Conservation (phyloP, 345 rosid genomes). For the Pistacia vera region DNA sequence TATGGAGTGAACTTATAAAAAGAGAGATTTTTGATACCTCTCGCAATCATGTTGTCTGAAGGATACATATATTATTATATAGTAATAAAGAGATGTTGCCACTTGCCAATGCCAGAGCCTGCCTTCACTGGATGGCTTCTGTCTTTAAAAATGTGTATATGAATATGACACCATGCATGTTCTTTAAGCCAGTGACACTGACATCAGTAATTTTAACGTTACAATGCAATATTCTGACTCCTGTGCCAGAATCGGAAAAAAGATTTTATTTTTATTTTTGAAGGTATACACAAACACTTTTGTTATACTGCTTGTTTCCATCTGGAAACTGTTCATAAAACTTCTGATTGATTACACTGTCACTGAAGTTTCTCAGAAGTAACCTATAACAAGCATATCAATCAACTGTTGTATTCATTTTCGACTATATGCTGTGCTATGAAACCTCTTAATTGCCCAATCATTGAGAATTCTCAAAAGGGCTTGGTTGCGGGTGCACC, state of each 20-base stretch:
- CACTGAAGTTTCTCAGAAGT: background rate
- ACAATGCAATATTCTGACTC: background rate
- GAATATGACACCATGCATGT: no score
- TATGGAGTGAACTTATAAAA: no score
- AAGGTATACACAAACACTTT: background rate
- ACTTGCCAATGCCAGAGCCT: no score
- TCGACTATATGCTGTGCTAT: slow-evolving; percentile 62
- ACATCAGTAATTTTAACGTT: no score
- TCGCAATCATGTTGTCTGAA: no score
- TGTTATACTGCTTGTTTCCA: background rate
- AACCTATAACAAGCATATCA: background rate
- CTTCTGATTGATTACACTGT: no score
- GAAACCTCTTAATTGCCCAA: slow-evolving; percentile 55
- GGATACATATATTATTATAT: no score
- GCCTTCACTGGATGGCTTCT: no score
- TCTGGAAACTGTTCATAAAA: background rate
- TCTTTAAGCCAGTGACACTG: no score
- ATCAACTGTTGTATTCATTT: background rate
- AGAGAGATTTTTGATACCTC: no score
- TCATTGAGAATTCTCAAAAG: slow-evolving; percentile 65
- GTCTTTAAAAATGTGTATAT: no score
- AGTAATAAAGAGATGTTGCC: no score
- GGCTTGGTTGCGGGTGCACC: slow-evolving; percentile 73
- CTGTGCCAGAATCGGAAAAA: background rate
- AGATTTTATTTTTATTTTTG: background rate